Evolutionary conservation across 208 protist species (phyloP).

Genomic region (Trypanosoma platydactyli): DNA sequence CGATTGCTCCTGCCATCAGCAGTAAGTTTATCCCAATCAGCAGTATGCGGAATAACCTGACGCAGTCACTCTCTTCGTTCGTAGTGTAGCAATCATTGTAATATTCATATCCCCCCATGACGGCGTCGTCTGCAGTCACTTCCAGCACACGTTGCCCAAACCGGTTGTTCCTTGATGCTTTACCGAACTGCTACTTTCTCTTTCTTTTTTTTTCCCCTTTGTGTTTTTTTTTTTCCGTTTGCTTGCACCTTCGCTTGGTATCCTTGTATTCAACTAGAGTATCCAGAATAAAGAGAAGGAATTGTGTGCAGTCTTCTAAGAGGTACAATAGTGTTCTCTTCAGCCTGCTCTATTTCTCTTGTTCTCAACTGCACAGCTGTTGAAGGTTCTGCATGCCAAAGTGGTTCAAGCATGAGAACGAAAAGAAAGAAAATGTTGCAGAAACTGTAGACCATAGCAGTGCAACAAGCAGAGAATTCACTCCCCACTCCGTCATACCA

Average conservation of each 20-base stretch:
- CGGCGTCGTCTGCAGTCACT: not conserved
- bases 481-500: not conserved
- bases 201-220: conserved; percentile 1
- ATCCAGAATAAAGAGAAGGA: not conserved
- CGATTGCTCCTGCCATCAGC: conserved; percentile 16
- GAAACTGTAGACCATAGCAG: too few species aligned
- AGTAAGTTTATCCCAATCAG: conserved; percentile 32
- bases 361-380: not conserved
- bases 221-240: not conserved
- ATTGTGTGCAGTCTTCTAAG: not conserved
- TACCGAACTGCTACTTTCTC: not conserved
- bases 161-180: not conserved
- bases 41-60: conserved; percentile 12
- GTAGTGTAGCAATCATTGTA: conserved; percentile 7
- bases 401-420: not conserved
- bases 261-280: not conserved
- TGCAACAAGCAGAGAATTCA: not conserved
- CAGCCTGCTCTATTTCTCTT: not conserved
- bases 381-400: not conserved
- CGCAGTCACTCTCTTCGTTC: not conserved
- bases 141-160: too few species aligned
- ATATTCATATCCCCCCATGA: conserved; percentile 7
- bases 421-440: not conserved
- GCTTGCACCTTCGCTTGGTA: not conserved
- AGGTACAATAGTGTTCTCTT: not conserved